Percentiles rank a stretch among this genome's conserved stretches.
Conservation (phyloP, 768 basidiomycete genomes). For the Xerocomus potaroensis region DNA sequence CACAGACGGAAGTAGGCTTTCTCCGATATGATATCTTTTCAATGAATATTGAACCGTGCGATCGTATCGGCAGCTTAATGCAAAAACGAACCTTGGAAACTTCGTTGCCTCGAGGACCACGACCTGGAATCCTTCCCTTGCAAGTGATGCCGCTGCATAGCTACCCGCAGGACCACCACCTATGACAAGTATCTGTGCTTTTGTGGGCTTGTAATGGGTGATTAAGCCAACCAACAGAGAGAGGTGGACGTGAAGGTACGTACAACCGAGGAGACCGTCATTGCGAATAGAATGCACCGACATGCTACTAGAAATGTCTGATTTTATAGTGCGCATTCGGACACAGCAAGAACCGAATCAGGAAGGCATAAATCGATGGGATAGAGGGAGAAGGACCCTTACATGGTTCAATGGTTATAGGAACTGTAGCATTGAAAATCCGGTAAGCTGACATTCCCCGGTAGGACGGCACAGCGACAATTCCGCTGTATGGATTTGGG, state of each 20-base stretch:
- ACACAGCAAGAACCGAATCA: neutral
- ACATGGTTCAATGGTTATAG: neutral
- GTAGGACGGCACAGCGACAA: neutral
- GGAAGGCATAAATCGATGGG: too few species aligned
- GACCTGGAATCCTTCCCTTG: conserved; percentile 11
- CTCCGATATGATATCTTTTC: conserved; percentile 16
- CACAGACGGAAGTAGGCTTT: conserved; percentile 8
- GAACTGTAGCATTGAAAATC: neutral
- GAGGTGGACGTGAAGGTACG: neutral
- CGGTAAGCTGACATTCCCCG: neutral
- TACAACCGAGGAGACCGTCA: neutral
- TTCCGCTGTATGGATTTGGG: too few species aligned
- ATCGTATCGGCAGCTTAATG: too few species aligned
- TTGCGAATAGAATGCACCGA: neutral
- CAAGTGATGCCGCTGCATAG: conserved; percentile 7
- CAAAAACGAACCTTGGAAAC: conserved; percentile 8
- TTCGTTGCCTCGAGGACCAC: conserved; percentile 8
- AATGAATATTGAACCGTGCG: neutral
- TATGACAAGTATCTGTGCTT: conserved; percentile 8
- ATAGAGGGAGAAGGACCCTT: too few species aligned
- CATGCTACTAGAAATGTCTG: too few species aligned
- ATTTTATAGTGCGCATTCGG: neutral
- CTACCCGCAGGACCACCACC: conserved; percentile 14
- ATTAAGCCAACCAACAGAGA: neutral
- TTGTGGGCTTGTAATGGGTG: neutral